phyloP scores from a whole-genome alignment of 257 asterid species.

The Solanum dulcamara region DNA sequence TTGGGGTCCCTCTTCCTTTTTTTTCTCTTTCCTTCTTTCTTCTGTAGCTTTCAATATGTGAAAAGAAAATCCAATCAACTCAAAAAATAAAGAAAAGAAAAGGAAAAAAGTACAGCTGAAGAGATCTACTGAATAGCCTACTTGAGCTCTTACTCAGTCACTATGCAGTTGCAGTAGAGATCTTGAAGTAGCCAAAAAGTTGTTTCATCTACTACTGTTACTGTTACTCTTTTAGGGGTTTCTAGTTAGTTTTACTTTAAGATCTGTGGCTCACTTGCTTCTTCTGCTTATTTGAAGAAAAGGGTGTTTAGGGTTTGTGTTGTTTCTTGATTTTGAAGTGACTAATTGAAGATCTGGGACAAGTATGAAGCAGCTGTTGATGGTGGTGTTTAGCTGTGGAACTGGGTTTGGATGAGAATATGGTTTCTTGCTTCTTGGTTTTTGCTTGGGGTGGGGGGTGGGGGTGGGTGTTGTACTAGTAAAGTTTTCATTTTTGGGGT shows the following conservation, averaged over 20 bases:
- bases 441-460: slow-evolving; percentile 36
- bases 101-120: neutral
- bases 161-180: neutral
- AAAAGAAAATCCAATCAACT: neutral
- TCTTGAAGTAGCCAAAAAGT: slow-evolving; percentile 32
- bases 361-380: slow-evolving; percentile 9
- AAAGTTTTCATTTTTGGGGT: neutral
- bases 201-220: slow-evolving; percentile 33
- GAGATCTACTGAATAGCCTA: slow-evolving; percentile 17
- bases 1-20: neutral
- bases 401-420: slow-evolving; percentile 47
- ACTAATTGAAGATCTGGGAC: slow-evolving; percentile 16
- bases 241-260: slow-evolving; percentile 19
- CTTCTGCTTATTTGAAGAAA: neutral
- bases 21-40: neutral
- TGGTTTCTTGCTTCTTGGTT: slow-evolving; percentile 18
- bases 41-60: slow-evolving; percentile 1
- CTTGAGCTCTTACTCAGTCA: neutral
- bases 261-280: slow-evolving; percentile 39
- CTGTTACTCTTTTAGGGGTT: slow-evolving; percentile 25
- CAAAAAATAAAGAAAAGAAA: neutral
- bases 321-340: neutral
- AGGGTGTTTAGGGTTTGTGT: slow-evolving; percentile 2
- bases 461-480: slow-evolving; percentile 7
- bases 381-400: slow-evolving; percentile 17